These are phyloP conservation scores for Phytophthora pinifolia DNA, from an alignment of 352 stramenopile genomes.

Conservation along the genomic window DNA sequence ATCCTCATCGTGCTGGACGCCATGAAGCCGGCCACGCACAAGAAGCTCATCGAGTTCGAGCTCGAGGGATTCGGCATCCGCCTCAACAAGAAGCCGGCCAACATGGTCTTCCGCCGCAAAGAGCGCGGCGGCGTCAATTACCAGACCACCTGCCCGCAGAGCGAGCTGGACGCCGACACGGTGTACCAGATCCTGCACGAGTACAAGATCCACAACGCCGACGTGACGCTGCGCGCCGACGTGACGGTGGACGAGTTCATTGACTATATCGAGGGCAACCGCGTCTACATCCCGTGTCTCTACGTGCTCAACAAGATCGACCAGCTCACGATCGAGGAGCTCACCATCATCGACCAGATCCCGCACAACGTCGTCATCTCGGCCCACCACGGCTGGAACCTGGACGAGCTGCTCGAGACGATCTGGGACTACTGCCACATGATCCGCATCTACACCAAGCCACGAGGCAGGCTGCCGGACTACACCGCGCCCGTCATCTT, in stretches of 20 bases:
- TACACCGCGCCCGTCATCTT: slow-evolving; percentile 98
- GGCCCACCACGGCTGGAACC: slow-evolving; percentile 97
- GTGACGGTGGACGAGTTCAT: slow-evolving; percentile 98
- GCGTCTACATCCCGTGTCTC: slow-evolving; percentile 97
- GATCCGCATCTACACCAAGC: slow-evolving; percentile 99
- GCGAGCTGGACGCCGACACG: slow-evolving; percentile 94
- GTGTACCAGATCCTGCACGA: slow-evolving; percentile 96
- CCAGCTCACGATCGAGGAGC: slow-evolving; percentile 97
- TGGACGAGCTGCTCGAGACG: slow-evolving; percentile 95
- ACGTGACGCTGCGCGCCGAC: slow-evolving; percentile 96
- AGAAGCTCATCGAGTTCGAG: slow-evolving; percentile 98
- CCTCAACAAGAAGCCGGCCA: slow-evolving; percentile 97
- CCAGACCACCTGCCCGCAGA: slow-evolving; percentile 92
- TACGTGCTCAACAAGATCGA: slow-evolving; percentile 99
- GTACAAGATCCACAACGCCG: slow-evolving; percentile 98
- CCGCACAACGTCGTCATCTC: slow-evolving; percentile 98
- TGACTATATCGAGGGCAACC: slow-evolving; percentile 98
- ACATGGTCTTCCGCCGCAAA: slow-evolving; percentile 97
- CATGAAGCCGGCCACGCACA: slow-evolving; percentile 97
- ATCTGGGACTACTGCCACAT: slow-evolving; percentile 99
- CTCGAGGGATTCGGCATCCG: slow-evolving; percentile 98
- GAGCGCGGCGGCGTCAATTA: slow-evolving; percentile 98
- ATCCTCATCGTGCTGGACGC: slow-evolving; percentile 98
- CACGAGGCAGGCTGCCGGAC: slow-evolving; percentile 94
- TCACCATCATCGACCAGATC: slow-evolving; percentile 98